phyloP scores from a whole-genome alignment of 108 stramenopile genomes.

The Conticribra guillardii region DNA sequence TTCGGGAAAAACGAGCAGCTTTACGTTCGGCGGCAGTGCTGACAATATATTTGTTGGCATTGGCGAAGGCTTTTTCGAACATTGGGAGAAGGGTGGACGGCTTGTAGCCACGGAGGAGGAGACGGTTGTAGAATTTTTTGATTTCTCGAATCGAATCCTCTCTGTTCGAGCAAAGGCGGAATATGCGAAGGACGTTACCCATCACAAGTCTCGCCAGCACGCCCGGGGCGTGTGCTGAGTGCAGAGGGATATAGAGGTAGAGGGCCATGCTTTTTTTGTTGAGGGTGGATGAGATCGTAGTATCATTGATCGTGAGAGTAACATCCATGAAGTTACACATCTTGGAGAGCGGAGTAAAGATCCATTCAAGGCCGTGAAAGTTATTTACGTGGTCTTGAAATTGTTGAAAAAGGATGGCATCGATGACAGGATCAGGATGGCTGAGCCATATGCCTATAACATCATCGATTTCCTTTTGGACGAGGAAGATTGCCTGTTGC shows the following conservation, averaged over 20 bases:
- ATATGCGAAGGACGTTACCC: conserved; percentile 26
- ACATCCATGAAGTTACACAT: conserved; percentile 25
- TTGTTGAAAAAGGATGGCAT: conserved; percentile 11
- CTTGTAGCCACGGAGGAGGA: conserved; percentile 16
- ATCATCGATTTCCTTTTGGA: conserved; percentile 35
- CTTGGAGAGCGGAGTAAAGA: conserved; percentile 22
- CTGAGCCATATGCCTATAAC: conserved; percentile 29
- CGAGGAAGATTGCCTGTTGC: neutral
- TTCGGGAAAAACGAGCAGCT: too few species aligned
- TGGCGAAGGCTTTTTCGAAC: conserved; percentile 8
- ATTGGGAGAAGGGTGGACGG: neutral
- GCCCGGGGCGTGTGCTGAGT: neutral
- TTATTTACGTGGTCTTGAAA: conserved; percentile 17
- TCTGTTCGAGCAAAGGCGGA: conserved; percentile 11
- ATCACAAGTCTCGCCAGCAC: conserved; percentile 5
- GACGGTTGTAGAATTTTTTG: conserved; percentile 12
- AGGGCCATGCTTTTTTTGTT: too few species aligned
- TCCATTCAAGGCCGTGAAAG: too few species aligned
- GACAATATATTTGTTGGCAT: neutral
- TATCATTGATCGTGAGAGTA: too few species aligned
- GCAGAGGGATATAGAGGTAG: conserved; percentile 20
- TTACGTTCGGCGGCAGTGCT: neutral
- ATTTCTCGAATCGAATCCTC: conserved; percentile 11
- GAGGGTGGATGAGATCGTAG: conserved; percentile 12
- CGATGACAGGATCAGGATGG: too few species aligned